Evolutionary conservation across 2,329 filamentous ascomycete genomes (phyloP), one percentile per base, ranked within the genome.

Genomic region (Alternaria sp.): DNA sequence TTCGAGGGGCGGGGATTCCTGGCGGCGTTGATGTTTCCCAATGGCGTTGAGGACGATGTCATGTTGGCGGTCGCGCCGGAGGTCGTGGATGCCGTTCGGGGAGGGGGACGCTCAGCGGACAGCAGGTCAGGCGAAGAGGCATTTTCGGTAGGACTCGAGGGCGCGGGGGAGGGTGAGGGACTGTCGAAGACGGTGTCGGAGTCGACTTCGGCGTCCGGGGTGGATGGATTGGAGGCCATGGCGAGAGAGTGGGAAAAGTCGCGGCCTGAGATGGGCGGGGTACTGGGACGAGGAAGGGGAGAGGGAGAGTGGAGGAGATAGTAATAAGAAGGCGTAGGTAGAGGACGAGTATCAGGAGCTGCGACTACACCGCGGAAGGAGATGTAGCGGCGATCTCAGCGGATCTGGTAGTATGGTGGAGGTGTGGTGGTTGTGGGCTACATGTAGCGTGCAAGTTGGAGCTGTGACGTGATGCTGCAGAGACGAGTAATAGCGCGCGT

Each of bases 1-100:
- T 79, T 77, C 26, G 59, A 69, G 16, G 59, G 72, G 22, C 77
- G 78, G 14, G 85, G 85, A 70, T 87, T 82, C 65, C 88, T 82
- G 39, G 88, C 88, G 49, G 88, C 87, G 77, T 89, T 93, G 71
- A 97, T 82, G 59, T 91, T 86, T 41, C 93, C 93, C 4, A 94
- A 83, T 41, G 92, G 89, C 28, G 91, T 95, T n/a, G 93, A 97
- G n/a, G 89, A 93, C 7, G 90, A 81, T 57, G 87, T 92, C 88
- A 96, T 93, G 58, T 79, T 78, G 30, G 81, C 74, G 55, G 71
- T 73, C 12, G 70, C 70, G 57, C 67, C 70, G 20, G 46, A 49
- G 16, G 88, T 81, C 51, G 89, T 86, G 54, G 88, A 88, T 20
- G 86, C 78, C 47, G 87, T 86, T 68, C 88, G 86, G 42, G 88